Conservation (phyloP, 768 basidiomycete species). For the Cystobasidium onofrii region DNA sequence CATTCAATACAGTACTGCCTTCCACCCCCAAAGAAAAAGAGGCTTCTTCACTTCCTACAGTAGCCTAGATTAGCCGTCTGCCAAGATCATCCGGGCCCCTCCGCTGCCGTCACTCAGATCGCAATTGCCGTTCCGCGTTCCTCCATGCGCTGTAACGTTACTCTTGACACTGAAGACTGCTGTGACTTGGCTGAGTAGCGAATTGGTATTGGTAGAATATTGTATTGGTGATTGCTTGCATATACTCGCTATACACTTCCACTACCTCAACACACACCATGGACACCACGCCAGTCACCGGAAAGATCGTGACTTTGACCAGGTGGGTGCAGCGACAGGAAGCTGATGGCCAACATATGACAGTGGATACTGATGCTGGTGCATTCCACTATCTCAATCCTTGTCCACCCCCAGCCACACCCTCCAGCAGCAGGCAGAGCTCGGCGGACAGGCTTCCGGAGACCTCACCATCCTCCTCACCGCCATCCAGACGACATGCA, state of each 20-base stretch:
- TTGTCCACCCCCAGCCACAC: slow-evolving; percentile 31
- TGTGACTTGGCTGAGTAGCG: too few species aligned
- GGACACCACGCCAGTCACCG: slow-evolving; percentile 14
- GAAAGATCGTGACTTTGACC: slow-evolving; percentile 32
- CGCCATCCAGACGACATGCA: slow-evolving; percentile 63
- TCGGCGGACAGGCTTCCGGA: slow-evolving; percentile 48
- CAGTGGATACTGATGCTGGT: background rate
- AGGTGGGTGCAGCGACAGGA: slow-evolving; percentile 7
- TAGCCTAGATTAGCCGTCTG: background rate
- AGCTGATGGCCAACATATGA: background rate
- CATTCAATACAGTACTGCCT: too few species aligned
- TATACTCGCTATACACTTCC: background rate
- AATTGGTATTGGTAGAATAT: too few species aligned
- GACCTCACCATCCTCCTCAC: slow-evolving; percentile 89
- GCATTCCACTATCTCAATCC: too few species aligned
- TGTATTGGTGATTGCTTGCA: too few species aligned
- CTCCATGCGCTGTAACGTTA: background rate
- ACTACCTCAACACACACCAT: slow-evolving; percentile 23
- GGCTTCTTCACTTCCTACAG: too few species aligned
- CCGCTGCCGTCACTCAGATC: background rate
- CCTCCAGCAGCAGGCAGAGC: slow-evolving; percentile 24
- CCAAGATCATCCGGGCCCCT: background rate
- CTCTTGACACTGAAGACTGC: background rate
- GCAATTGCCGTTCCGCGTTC: background rate
- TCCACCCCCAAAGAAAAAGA: too few species aligned